Conservation (phyloP, 768 basidiomycete species). For the Boletus bicolor region DNA sequence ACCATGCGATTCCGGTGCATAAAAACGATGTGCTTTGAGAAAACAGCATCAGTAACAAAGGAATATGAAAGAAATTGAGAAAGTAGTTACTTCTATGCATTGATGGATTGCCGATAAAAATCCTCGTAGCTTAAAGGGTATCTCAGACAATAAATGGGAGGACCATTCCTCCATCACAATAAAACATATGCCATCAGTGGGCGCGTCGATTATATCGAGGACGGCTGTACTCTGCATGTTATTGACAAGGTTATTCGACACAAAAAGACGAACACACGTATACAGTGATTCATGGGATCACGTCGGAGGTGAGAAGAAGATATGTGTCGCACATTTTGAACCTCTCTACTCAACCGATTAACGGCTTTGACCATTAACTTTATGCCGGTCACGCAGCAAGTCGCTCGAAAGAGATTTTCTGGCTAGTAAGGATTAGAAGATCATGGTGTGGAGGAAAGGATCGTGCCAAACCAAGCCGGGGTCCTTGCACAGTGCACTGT, state of each 20-base stretch:
- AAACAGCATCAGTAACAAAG: slow-evolving; percentile 1
- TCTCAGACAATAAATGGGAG: slow-evolving; percentile 50
- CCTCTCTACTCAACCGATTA: slow-evolving; percentile 59
- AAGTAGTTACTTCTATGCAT: slow-evolving; percentile 58
- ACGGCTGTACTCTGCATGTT: slow-evolving; percentile 46
- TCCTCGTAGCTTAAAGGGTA: slow-evolving; percentile 47
- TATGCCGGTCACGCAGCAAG: slow-evolving; percentile 45
- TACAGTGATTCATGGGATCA: slow-evolving; percentile 72
- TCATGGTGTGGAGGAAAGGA: background rate
- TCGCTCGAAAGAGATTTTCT: slow-evolving; percentile 71
- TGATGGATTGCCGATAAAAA: slow-evolving; percentile 61
- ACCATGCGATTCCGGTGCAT: slow-evolving; percentile 66
- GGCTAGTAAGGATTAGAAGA: slow-evolving; percentile 41
- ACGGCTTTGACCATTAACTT: slow-evolving; percentile 70
- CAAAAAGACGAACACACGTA: slow-evolving; percentile 49
- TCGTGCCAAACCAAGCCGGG: slow-evolving; percentile 55
- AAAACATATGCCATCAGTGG: slow-evolving; percentile 52
- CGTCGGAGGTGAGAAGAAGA: slow-evolving; percentile 49
- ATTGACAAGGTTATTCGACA: background rate
- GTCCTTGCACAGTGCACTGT: slow-evolving; percentile 66
- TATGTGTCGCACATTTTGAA: slow-evolving; percentile 53
- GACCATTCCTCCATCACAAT: slow-evolving; percentile 85
- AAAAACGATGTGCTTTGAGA: slow-evolving; percentile 57
- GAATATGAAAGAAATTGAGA: background rate
- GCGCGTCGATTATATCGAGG: slow-evolving; percentile 56